These are phyloP conservation scores for Daldinia caldariorum DNA, from an alignment of 495 filamentous ascomycete genomes.

Conservation along the genomic window DNA sequence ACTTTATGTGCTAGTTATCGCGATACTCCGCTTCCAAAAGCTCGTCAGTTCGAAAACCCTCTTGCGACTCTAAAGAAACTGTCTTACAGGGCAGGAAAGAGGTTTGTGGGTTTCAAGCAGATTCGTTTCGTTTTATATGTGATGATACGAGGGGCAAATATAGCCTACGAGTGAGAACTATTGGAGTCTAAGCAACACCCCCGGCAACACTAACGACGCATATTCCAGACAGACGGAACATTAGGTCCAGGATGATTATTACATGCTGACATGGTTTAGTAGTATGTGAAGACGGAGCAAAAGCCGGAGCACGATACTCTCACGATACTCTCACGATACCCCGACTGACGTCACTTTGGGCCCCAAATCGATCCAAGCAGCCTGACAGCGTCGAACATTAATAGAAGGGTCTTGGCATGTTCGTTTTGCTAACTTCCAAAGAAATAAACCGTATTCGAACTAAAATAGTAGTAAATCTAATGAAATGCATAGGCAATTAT, in stretches of 20 bases:
- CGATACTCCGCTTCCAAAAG: not conserved
- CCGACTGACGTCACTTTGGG: not conserved
- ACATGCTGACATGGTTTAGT: not conserved
- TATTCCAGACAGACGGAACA: slow-evolving; percentile 7
- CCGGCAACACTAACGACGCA: not conserved
- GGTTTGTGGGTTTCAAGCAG: not conserved
- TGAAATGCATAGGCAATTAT: too few relatives aligned
- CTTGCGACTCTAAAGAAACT: not conserved
- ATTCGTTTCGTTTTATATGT: not conserved
- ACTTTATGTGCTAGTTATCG: not conserved
- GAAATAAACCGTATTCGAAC: too few relatives aligned
- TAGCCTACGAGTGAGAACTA: not conserved
- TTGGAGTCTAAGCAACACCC: not conserved
- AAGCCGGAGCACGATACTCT: not conserved
- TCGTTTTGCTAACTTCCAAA: too few relatives aligned
- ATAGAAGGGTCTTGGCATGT: too few relatives aligned
- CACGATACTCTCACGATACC: too few relatives aligned
- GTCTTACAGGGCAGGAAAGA: not conserved
- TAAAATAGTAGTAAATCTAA: too few relatives aligned
- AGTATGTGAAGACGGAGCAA: not conserved
- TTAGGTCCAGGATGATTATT: not conserved
- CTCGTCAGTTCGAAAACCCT: not conserved
- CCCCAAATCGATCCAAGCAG: not conserved
- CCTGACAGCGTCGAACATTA: too few relatives aligned
- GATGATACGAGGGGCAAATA: not conserved